Base-by-base conservation (phyloP, 371 early-diverging fungal species). In the Paraphysoderma sedebokerense region DNA sequence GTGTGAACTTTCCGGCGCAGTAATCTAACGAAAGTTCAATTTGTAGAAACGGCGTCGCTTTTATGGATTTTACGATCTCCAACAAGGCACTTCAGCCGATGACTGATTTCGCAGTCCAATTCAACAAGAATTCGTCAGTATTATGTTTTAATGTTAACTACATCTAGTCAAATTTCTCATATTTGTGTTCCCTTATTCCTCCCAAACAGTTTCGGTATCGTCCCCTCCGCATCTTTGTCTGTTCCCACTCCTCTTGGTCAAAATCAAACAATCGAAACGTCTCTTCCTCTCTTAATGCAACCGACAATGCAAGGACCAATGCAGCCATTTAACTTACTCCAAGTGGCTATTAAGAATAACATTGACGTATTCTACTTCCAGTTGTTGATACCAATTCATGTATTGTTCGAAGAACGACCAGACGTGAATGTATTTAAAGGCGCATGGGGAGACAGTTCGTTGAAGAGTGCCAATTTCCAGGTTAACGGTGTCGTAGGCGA, bases 91-190 rank as follows among this genome's bases (percentile, higher is more conserved):
- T 29, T 2, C 38, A 37, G 6, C 44, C 66, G 4, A 53, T 81
- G 44, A 50, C 61, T 3, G 80, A 73, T 48, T 77, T 81, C 59
- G 82, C 81, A 0, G 74, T 81, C 36, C 82, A 81, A 54, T 76
- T 81, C 63, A 81, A 81, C 63, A 67, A 68, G 50, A 81, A 81
- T 64, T 49, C 55, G 62, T 70, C 46, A 17, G 27, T 3, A 7
- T 15, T 12, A 6, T 22, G 5, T 37, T 33, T 1, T 19, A 22
- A 57, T 51, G 7, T 32, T 31, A 29, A 9, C 33, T 11, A 15
- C n/a, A 51, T 22, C 22, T 59, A 44, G 22, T 28, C 33, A 49
- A 11, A 48, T 7, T 13, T 44, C 8, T 37, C 44, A 29, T 1
- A 34, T n/a, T n/a, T n/a, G n/a, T n/a, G n/a, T n/a, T n/a, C n/a